Percentiles rank a stretch among this genome's conserved stretches.
phyloP scores from a whole-genome alignment of 1,284 basidiomycete genomes.

The Puccinia horiana region DNA sequence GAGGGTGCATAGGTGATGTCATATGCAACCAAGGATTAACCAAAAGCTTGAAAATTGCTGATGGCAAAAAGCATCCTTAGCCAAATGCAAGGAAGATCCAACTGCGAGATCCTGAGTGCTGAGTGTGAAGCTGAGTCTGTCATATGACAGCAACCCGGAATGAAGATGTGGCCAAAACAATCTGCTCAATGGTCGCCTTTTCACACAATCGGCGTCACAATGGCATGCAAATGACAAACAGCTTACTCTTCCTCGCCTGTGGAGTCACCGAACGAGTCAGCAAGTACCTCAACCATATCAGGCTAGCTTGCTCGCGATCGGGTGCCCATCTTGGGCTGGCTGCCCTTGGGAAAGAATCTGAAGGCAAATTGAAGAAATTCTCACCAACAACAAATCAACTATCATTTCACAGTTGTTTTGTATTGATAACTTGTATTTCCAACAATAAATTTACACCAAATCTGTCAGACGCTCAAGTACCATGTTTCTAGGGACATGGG shows the following conservation, averaged over 20 bases:
- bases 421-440: not conserved
- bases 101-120: too few species aligned
- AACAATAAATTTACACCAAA: too few species aligned
- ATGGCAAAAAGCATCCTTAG: too few species aligned
- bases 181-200: too few species aligned
- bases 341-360: not conserved
- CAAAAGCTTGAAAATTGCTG: too few species aligned
- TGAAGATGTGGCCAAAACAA: not conserved
- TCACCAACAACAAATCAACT: not conserved
- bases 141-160: too few species aligned
- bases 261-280: not conserved
- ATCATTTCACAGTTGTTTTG: not conserved
- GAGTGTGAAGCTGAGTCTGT: too few species aligned
- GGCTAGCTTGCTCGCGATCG: not conserved
- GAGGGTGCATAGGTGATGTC: too few species aligned
- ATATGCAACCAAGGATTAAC: too few species aligned
- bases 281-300: not conserved
- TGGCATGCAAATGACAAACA: not conserved
- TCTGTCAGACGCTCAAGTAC: not conserved
- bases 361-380: not conserved
- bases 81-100: too few species aligned
- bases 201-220: not conserved
- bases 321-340: not conserved
- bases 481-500: not conserved
- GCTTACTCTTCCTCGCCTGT: not conserved